phyloP scores from a whole-genome alignment of 306 rosid species.

The Quercus mongolica region DNA sequence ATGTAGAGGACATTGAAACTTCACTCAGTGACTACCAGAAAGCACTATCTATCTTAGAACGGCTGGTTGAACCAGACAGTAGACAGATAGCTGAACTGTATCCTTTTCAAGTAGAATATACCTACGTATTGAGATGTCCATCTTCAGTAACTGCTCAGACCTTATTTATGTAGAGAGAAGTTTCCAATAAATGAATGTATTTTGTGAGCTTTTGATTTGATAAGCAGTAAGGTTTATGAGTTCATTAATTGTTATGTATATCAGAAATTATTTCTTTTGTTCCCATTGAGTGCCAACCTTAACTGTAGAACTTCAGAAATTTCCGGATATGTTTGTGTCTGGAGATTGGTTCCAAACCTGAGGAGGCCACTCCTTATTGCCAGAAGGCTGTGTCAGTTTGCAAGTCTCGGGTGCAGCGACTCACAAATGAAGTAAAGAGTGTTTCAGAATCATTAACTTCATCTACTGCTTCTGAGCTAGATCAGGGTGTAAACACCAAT shows the following conservation, averaged over 20 bases:
- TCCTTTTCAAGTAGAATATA: constrained; percentile 42
- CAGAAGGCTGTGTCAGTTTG: constrained; percentile 81
- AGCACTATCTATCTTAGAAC: constrained; percentile 76
- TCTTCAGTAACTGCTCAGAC: constrained; percentile 10
- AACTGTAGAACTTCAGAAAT: constrained; percentile 53
- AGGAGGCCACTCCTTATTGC: constrained; percentile 76
- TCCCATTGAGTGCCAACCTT: constrained; percentile 35
- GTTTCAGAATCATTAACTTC: constrained; percentile 35
- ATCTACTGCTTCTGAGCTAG: constrained; percentile 39
- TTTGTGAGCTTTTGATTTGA: constrained; percentile 11
- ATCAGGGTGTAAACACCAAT: constrained; percentile 32
- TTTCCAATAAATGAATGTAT: constrained; percentile 7
- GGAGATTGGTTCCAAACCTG: constrained; percentile 71
- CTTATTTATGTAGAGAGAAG: constrained; percentile 1
- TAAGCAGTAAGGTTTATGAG: neutral
- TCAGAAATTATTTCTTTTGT: neutral
- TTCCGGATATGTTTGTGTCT: constrained; percentile 89
- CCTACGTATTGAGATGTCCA: constrained; percentile 3
- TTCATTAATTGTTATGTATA: neutral
- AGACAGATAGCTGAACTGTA: constrained; percentile 89
- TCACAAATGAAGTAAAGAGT: constrained; percentile 55
- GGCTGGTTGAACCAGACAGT: constrained; percentile 78
- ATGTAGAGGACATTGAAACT: constrained; percentile 91
- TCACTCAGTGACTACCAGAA: constrained; percentile 83
- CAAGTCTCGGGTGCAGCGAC: constrained; percentile 64